Evolutionary conservation across 148 eudicot species (phyloP).

Genomic region (Rhododendron griersonianum): DNA sequence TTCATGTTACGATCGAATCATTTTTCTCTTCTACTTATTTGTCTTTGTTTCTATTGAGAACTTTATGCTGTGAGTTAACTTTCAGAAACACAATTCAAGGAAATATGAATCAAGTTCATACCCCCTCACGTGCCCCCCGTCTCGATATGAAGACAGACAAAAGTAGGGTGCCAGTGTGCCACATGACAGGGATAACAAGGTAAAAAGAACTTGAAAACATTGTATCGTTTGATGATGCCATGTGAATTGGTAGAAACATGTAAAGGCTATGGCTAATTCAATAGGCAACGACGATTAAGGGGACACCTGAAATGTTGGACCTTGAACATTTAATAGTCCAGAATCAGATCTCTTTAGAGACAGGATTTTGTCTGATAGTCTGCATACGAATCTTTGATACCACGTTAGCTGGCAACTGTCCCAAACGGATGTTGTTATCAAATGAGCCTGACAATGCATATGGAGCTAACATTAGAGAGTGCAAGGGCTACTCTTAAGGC

Average conservation of each 20-base stretch:
- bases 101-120: background rate
- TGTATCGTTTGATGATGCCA: background rate
- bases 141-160: no score
- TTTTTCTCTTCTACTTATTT: background rate
- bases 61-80: background rate
- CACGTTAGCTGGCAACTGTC: background rate
- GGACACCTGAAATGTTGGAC: background rate
- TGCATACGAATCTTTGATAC: background rate
- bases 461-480: background rate
- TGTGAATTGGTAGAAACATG: background rate
- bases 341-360: background rate
- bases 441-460: background rate
- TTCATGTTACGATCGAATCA: background rate
- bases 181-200: background rate
- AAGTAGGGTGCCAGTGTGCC: accelerated
- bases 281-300: background rate
- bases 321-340: background rate
- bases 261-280: background rate
- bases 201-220: background rate
- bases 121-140: no score
- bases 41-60: background rate
- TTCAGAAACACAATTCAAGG: background rate
- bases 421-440: background rate
- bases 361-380: background rate
- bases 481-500: background rate